Conservation (phyloP, 768 basidiomycete species). For the Chalciporus sphaerocephalus region DNA sequence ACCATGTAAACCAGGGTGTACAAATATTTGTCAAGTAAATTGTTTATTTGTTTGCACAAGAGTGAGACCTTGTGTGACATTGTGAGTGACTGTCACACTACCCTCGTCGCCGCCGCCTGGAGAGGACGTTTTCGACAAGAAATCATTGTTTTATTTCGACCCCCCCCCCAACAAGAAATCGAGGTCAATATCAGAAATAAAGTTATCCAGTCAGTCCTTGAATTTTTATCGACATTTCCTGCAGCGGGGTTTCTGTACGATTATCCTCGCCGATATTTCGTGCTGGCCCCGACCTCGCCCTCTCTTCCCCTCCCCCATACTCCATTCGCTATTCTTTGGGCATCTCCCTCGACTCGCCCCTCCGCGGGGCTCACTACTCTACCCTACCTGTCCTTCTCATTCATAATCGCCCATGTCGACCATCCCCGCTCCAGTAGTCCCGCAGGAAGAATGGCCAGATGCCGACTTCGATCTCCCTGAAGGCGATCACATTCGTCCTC, state of each 20-base stretch:
- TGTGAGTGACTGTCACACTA: constrained; percentile 9
- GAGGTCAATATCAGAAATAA: neutral
- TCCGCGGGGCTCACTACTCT: constrained; percentile 18
- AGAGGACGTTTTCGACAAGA: neutral
- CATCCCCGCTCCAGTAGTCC: constrained; percentile 53
- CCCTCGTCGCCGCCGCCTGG: neutral
- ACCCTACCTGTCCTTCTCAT: constrained; percentile 19
- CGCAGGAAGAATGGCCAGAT: constrained; percentile 80
- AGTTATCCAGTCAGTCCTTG: constrained; percentile 9
- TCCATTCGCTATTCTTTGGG: constrained; percentile 10
- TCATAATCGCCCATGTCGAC: constrained; percentile 45
- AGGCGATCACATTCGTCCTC: constrained; percentile 59
- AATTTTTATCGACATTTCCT: neutral
- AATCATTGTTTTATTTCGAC: neutral
- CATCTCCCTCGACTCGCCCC: constrained; percentile 18
- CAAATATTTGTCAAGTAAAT: constrained; percentile 2
- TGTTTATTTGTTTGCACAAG: constrained; percentile 20
- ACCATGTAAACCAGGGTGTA: constrained; percentile 4
- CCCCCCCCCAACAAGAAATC: neutral
- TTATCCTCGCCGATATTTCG: constrained; percentile 3
- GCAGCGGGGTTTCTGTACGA: constrained; percentile 5
- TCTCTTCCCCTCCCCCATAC: neutral
- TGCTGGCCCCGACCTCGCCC: neutral
- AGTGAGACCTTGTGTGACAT: constrained; percentile 6
- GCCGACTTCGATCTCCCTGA: constrained; percentile 85